Conservation (phyloP, 108 stramenopile genomes). For the Tribonema minus region DNA sequence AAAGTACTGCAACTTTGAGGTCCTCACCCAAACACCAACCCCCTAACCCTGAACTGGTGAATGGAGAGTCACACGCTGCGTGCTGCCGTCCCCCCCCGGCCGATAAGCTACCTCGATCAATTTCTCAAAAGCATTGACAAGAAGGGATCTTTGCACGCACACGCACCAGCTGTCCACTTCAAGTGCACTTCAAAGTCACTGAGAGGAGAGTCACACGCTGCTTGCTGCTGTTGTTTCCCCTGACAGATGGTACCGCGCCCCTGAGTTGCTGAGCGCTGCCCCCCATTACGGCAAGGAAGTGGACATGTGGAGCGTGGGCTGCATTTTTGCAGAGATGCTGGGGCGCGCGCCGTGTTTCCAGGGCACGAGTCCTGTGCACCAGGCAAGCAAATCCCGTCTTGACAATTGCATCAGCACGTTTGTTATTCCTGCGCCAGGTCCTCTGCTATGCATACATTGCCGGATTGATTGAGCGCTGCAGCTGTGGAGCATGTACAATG, state of each 20-base stretch:
- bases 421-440: neutral
- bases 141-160: too few relatives aligned
- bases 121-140: too few relatives aligned
- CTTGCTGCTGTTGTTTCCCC: neutral
- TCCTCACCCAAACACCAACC: neutral
- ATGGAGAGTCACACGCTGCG: too few relatives aligned
- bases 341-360: conserved; percentile 58
- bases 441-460: neutral
- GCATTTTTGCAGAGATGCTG: conserved; percentile 65
- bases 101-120: too few relatives aligned
- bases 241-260: conserved; percentile 87
- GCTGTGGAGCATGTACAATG: neutral
- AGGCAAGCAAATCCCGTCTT: conserved; percentile 5
- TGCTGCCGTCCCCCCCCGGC: too few relatives aligned
- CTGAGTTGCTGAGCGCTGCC: conserved; percentile 62
- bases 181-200: too few relatives aligned
- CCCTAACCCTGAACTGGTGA: too few relatives aligned
- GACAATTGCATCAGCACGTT: neutral
- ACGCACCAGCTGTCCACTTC: too few relatives aligned
- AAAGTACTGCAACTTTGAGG: neutral
- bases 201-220: too few relatives aligned
- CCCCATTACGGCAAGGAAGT: conserved; percentile 46
- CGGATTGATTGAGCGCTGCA: neutral
- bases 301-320: conserved; percentile 68
- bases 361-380: conserved; percentile 58